Evolutionary conservation across 2,329 filamentous ascomycete genomes (phyloP), one percentile per base, ranked within the genome.

Genomic region (Knufia petricola): DNA sequence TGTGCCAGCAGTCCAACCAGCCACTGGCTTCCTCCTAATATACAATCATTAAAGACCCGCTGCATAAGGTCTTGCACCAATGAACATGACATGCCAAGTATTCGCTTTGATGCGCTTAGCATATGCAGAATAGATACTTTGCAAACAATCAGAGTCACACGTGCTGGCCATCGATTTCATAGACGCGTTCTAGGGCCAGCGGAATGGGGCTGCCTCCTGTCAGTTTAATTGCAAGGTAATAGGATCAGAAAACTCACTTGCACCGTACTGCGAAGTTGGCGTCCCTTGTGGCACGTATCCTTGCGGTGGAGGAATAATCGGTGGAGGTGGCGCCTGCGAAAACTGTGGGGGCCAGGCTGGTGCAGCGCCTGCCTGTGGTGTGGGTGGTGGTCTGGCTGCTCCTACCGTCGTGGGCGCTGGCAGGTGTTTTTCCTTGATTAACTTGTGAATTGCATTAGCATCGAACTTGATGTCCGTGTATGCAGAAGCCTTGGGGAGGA

Each of bases 401-500:
- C 62, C 59, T 28, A 67, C 62, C 23, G 63, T 64, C 3, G 79
- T 76, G 0, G 84, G 85, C 8, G 92, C 72, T 20, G 58, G 58
- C 3, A 60, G 34, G 36, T 57, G 55, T 15, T 57, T 49, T 39
- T 60, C 57, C 26, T 81, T 77, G 19, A 98, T 71, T 34, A 95
- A 71, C 26, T 79, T 76, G 4, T 92, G 82, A 68, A 95, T 73
- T 50, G 77, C 81, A 28, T 79, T 71, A 0, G 87, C 70, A 54
- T 78, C 84, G 58, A 95, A 83, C 9, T 80, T 76, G 32, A 79
- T 77, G 17, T 79, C 77, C 46, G 81, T 79, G 65, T 94, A 95
- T 6, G 78, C 74, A 20, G 84, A 77, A 1, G 85, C 77, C 1
- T 79, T 73, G 0, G 88, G 88, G 10, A 94, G 82, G 52, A 89